A percentile compares a stretch with the other conserved stretches of the same genome.
phyloP scores from a whole-genome alignment of 2,329 filamentous ascomycete genomes.

The Paraphoma chrysanthemicola region DNA sequence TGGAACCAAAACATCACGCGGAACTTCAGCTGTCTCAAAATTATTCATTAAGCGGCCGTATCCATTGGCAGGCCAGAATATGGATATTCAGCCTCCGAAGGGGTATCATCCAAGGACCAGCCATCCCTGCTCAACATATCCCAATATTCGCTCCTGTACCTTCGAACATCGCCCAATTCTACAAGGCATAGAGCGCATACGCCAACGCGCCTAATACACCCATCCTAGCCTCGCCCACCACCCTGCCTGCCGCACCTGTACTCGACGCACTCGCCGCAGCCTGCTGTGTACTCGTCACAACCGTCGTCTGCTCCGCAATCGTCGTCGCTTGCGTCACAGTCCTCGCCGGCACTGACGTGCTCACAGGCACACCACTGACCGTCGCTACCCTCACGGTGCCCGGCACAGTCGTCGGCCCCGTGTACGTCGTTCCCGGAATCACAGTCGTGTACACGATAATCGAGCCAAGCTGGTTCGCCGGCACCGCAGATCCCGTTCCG shows the following conservation, averaged over 20 bases:
- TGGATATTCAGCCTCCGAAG: constrained; percentile 9
- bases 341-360: constrained; percentile 23
- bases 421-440: constrained; percentile 33
- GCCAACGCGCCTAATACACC: constrained; percentile 33
- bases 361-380: constrained; percentile 21
- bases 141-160: too few relatives aligned
- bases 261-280: constrained; percentile 21
- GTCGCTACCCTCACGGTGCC: constrained; percentile 25
- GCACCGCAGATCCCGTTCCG: constrained; percentile 56
- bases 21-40: background rate
- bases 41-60: constrained; percentile 22
- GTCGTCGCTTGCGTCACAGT: constrained; percentile 34
- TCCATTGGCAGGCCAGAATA: constrained; percentile 9
- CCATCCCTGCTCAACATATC: background rate
- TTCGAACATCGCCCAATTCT: background rate
- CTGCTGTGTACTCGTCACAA: constrained; percentile 23
- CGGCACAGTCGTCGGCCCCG: constrained; percentile 29
- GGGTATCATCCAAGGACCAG: constrained; percentile 25
- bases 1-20: too few relatives aligned
- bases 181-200: constrained; percentile 31
- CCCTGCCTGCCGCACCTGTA: constrained; percentile 24
- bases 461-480: constrained; percentile 52
- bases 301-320: constrained; percentile 24
- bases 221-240: constrained; percentile 29
- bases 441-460: constrained; percentile 45